Conservation (phyloP, 176 grass and related monocot species). For the Carex scoparia region DNA sequence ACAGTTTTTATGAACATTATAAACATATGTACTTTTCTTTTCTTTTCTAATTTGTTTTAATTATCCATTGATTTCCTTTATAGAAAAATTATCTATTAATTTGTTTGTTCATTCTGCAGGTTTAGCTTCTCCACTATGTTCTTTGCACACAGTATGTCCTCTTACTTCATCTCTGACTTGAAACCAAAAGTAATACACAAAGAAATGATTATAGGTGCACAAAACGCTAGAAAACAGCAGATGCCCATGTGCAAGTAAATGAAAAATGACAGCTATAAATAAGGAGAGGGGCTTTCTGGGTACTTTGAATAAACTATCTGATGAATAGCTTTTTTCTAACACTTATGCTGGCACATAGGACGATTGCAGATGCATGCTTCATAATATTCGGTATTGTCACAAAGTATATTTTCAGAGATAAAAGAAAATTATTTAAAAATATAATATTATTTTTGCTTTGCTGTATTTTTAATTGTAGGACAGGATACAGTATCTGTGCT, state of each 20-base stretch:
- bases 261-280: background rate
- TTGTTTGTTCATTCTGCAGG: conserved; percentile 42
- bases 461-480: conserved; percentile 33
- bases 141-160: conserved; percentile 74
- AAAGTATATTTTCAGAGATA: background rate
- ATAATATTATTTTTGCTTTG: background rate
- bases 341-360: conserved; percentile 13
- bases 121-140: conserved; percentile 99
- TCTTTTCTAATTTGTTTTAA: background rate
- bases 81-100: conserved; percentile 18
- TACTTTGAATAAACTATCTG: conserved; percentile 21
- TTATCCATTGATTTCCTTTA: conserved; percentile 16
- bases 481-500: conserved; percentile 54
- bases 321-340: background rate
- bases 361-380: conserved; percentile 7
- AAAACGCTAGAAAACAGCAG: background rate
- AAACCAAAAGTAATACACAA: background rate
- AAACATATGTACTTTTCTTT: background rate
- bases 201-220: background rate
- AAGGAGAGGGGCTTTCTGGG: background rate
- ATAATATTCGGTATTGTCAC: background rate
- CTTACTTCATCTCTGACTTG: conserved; percentile 12
- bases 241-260: background rate
- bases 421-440: background rate
- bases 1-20: background rate